Evolutionary conservation across 768 basidiomycete genomes (phyloP).

Genomic region (Pisolithus microcarpus): DNA sequence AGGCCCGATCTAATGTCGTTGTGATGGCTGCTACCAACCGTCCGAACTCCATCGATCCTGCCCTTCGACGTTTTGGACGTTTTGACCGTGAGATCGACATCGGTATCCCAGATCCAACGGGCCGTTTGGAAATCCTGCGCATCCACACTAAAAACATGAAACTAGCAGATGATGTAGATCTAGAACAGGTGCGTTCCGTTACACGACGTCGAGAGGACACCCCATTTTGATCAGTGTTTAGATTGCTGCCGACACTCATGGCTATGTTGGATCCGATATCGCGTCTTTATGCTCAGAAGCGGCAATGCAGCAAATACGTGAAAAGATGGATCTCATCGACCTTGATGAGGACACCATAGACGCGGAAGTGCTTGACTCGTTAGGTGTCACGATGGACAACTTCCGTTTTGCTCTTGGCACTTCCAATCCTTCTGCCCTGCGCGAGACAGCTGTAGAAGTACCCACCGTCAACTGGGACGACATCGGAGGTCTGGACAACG

Average conservation of each 20-base stretch:
- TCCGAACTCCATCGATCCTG: constrained; percentile 98
- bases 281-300: constrained; percentile 98
- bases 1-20: constrained; percentile 97
- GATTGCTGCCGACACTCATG: constrained; percentile 99
- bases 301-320: constrained; percentile 99
- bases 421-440: constrained; percentile 96
- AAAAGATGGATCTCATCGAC: constrained; percentile 99
- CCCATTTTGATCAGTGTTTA: constrained; percentile 24
- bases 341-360: constrained; percentile 98
- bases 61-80: constrained; percentile 96
- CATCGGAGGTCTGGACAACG: constrained; percentile 98
- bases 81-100: constrained; percentile 99
- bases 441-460: constrained; percentile 99
- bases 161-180: constrained; percentile 89
- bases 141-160: constrained; percentile 99
- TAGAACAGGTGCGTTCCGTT: constrained; percentile 67
- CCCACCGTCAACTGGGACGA: constrained; percentile 99
- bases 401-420: constrained; percentile 98
- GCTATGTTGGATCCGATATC: constrained; percentile 97
- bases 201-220: neutral
- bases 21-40: constrained; percentile 99
- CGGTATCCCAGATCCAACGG: constrained; percentile 97
- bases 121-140: constrained; percentile 95
- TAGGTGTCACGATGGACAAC: constrained; percentile 99
- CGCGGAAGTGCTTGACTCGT: constrained; percentile 96